Evolutionary conservation across 2,329 filamentous ascomycete species (phyloP), one percentile per base, ranked within the genome.

Genomic region (Monosporascus sp.): DNA sequence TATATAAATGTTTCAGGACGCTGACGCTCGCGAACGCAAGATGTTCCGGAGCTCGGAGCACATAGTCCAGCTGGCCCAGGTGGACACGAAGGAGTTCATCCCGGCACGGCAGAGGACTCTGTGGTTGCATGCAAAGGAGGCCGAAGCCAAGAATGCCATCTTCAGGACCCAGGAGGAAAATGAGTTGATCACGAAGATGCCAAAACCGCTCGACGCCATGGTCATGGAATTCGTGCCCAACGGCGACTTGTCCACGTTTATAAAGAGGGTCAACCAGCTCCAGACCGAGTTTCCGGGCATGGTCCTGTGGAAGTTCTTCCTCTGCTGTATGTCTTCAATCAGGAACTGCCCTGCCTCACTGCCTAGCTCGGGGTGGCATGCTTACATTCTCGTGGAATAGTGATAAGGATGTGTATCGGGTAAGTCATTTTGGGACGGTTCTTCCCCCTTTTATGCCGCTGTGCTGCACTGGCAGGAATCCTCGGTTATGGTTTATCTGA

Each of bases 321-420:
- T 56, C 20, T 62, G 60, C 37, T 35, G 58, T 60, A 55, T 50
- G 59, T 53, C 37, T 17, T 14, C 28, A 7, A 6, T 26, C 26
- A 35, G 11, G 31, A 14, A 35, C 31, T 14, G 31, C 14, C 31
- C 31, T 14, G 31, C 31, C 31, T 35, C 11, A 35, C 31, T 35
- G 11, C 40, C 7, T 35, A 28, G 22, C 18, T 8, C 18, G 22
- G 11, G 11, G 18, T n/a, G 15, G 43, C 14, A n/a, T 52, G n/a
- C 45, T 47, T 24, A 44, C 26, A 41, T 44, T n/a, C 7, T n/a
- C 31, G 31, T 26, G 3, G 5, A 14, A 41, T 50, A 61, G 59
- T 62, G 15, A 37, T 54, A 9, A 48, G 55, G 26, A 57, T 58
- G 54, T 60, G 56, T 44, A 62, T 58, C 24, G 60, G 50, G 43